Conservation (phyloP, 2,329 filamentous ascomycete species). For the Zasmidium cellare region DNA sequence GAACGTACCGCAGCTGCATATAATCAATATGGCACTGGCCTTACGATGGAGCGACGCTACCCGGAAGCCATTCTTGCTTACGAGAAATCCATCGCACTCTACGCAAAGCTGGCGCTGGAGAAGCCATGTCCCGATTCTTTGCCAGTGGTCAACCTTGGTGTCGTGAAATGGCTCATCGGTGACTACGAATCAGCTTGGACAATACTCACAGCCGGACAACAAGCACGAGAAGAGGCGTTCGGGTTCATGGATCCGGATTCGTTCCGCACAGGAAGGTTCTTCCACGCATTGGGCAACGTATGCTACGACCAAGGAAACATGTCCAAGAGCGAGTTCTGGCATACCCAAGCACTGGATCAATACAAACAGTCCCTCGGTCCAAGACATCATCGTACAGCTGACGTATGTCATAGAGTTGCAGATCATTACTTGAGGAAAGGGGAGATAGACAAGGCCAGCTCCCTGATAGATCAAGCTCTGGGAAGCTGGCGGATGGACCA, state of each 20-base stretch:
- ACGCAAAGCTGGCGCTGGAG: neutral
- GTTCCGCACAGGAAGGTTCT: constrained; percentile 10
- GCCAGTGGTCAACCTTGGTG: constrained; percentile 1
- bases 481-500: neutral
- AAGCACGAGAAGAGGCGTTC: constrained; percentile 4
- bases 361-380: neutral
- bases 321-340: constrained; percentile 6
- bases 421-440: neutral
- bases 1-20: constrained; percentile 2
- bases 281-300: constrained; percentile 13
- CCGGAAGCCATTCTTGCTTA: neutral
- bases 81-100: constrained; percentile 5
- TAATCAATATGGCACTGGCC: constrained; percentile 8
- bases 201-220: neutral
- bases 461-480: constrained; percentile 9
- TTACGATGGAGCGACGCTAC: constrained; percentile 1
- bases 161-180: neutral
- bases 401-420: constrained; percentile 6
- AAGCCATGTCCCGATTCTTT: constrained; percentile 7
- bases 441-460: neutral
- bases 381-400: constrained; percentile 9
- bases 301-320: neutral
- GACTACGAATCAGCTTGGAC: neutral
- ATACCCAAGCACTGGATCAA: constrained; percentile 4
- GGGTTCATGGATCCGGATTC: constrained; percentile 1